A percentile compares a stretch with the other conserved stretches of the same genome.
Conservation (phyloP, 2,329 filamentous ascomycete genomes). For the Epichloe amarillans region DNA sequence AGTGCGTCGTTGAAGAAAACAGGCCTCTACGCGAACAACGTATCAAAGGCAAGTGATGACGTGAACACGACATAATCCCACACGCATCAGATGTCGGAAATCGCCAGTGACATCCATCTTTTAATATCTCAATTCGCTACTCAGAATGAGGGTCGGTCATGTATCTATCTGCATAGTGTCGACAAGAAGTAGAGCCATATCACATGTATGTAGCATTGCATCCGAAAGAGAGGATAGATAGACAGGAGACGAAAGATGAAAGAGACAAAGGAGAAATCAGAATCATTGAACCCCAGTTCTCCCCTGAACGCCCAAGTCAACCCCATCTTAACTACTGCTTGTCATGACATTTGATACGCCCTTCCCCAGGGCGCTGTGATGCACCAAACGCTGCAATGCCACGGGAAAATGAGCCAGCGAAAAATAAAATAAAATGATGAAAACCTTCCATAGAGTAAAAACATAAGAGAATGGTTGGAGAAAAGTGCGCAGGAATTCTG, state of each 20-base stretch:
- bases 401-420: not conserved
- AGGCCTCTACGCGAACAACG: too few species aligned
- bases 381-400: not conserved
- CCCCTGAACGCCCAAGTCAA: too few species aligned
- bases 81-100: not conserved
- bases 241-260: not conserved
- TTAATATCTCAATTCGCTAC: not conserved
- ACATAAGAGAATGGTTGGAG: not conserved
- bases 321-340: not conserved
- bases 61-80: too few species aligned
- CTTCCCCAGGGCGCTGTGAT: not conserved
- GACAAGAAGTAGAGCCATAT: not conserved
- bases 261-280: too few species aligned
- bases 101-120: not conserved
- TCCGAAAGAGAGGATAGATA: not conserved
- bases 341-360: not conserved
- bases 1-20: too few species aligned
- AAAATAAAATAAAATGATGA: too few species aligned
- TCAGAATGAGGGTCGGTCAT: too few species aligned
- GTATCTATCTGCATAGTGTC: not conserved
- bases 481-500: not conserved
- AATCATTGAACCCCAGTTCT: too few species aligned
- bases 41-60: too few species aligned
- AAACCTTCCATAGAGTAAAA: too few species aligned
- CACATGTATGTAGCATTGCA: not conserved